A percentile compares a stretch with the other conserved stretches of the same genome.
phyloP scores from a whole-genome alignment of 352 stramenopile genomes.

The Globisporangium lucens region DNA sequence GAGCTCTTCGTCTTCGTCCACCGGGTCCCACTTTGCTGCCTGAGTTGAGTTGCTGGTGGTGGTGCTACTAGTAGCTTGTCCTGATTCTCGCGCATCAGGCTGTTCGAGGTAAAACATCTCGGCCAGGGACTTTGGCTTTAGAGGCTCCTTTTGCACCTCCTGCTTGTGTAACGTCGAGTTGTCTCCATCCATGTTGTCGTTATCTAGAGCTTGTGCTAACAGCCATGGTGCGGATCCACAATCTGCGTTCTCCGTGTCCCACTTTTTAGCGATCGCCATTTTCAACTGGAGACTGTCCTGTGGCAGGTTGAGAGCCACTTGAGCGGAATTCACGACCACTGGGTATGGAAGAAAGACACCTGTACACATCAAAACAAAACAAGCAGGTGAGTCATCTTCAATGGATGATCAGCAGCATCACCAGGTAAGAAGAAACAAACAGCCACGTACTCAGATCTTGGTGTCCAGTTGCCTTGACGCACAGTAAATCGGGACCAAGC shows the following conservation, averaged over 20 bases:
- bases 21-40: conserved; percentile 45
- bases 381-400: not conserved
- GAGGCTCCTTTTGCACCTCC: not conserved
- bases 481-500: conserved; percentile 45
- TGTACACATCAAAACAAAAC: conserved; percentile 8
- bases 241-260: conserved; percentile 39
- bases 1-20: conserved; percentile 73
- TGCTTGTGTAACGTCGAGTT: not conserved
- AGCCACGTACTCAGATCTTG: conserved; percentile 42
- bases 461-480: conserved; percentile 42
- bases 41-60: conserved; percentile 1
- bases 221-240: conserved; percentile 66
- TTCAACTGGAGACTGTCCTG: conserved; percentile 38
- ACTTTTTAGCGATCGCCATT: conserved; percentile 51
- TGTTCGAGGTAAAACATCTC: conserved; percentile 70
- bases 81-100: not conserved
- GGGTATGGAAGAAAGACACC: conserved; percentile 69
- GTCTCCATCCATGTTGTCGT: conserved; percentile 20
- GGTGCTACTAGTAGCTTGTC: not conserved
- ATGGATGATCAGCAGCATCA: not conserved
- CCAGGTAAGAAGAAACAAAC: not conserved
- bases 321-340: conserved; percentile 31
- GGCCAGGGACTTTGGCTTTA: conserved; percentile 44
- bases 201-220: conserved; percentile 45
- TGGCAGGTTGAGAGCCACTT: conserved; percentile 31